Evolutionary conservation across 192 early-diverging fungal species (phyloP), one percentile per base, ranked within the genome.

Genomic region (Diversispora eburnea): DNA sequence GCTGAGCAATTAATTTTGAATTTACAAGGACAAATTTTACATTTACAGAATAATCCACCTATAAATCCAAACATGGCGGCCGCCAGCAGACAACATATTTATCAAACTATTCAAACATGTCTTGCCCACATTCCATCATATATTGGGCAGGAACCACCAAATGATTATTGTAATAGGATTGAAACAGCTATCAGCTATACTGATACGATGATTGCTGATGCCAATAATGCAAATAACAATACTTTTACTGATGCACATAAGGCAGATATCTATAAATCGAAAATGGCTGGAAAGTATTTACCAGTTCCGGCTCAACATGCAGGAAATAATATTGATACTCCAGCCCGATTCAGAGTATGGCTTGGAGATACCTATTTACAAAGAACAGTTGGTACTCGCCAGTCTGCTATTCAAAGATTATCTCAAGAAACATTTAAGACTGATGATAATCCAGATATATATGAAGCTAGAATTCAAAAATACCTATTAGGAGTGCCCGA

Each of bases 391-490:
- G 33, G 61, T 49, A 49, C 3, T 8, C 8, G 3, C 9, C 65
- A 67, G 13, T 5, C 41, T 2, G 12, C 63, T 22, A 4, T 45
- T 39, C n/a, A 20, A 67, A 67, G 13, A 67, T 67, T 67, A 9
- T 10, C 65, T 20, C 46, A 67, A 67, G 65, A 67, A 20, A 67
- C 22, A 49, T 67, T 67, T 52, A 9, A 48, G 48, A 42, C 46
- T 17, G n/a, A 13, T 20, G 64, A 67, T 48, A 49, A n/a, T 25
- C 66, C 66, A 17, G 68, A 70, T n/a, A 57, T 52, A 4, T 70
- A 70, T 70, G 55, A 70, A 42, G n/a, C n/a, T 3, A 70, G 68
- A 70, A 70, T 70, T 22, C n/a, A 15, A n/a, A n/a, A n/a, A n/a
- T n/a, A 20, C 51, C 43, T 70, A 70, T 70, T 70, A 57, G 68